Evolutionary conservation across 768 basidiomycete species (phyloP), one percentile per base, ranked within the genome.

Genomic region (Holtermannia corniformis): DNA sequence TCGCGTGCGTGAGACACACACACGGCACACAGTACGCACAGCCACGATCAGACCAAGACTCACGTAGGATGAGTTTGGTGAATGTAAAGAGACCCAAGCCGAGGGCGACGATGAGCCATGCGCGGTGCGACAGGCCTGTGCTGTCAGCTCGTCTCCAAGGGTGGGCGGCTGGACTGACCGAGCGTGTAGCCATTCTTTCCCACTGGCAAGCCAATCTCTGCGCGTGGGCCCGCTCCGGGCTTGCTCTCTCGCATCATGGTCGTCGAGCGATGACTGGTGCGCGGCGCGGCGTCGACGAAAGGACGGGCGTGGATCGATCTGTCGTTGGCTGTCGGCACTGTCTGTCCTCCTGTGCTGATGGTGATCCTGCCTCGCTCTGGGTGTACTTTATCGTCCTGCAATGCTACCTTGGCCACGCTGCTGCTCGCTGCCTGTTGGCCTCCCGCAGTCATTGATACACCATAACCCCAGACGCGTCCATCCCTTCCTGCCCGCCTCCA

Each of bases 101-200:
- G 7, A 41, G 57, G 3, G 48, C 51, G 22, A 68, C 25, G 23
- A 62, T 25, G 16, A 59, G 25, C 62, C 62, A 63, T 58, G 65
- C 57, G 16, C 61, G 50, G 27, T 65, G 53, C 21, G 63, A 55
- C 26, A 67, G 41, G 25, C 62, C 65, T 67, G 37, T 21, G 20
- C 2, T 14, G 22, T 40, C 5, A 27, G 55, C 54, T 48, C 7
- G 14, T 44, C 58, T 7, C 32, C 16, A 37, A 37, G 16, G 32
- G n/a, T n/a, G n/a, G n/a, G 7, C 32, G 10, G 7, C 16, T 7
- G 7, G 10, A 37, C 32, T 37, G 10, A 37, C 32, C 32, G 10
- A 37, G 32, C 7, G 32, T 37, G 16, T 37, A 37, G 10, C 32
- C 32, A 16, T 37, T 37, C 32, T 37, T 37, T 16, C 32, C 32